These are phyloP conservation scores for Chaetothyriales sp. DNA, from an alignment of 2,329 filamentous ascomycete genomes.

Conservation along the genomic window DNA sequence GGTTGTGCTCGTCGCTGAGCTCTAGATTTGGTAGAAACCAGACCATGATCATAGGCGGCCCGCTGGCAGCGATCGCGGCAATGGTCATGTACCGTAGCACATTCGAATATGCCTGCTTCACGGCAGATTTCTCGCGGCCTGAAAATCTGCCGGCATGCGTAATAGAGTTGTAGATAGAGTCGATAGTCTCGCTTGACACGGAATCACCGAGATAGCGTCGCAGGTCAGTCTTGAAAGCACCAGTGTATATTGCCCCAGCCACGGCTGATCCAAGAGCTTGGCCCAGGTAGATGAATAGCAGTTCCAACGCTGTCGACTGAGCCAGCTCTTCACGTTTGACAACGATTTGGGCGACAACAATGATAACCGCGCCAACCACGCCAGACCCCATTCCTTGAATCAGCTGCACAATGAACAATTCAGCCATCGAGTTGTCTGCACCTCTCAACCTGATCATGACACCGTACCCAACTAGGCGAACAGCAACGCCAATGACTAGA, in stretches of 20 bases:
- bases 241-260: conserved; percentile 39
- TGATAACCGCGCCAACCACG: conserved; percentile 30
- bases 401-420: conserved; percentile 36
- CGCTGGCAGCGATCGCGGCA: conserved; percentile 21
- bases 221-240: conserved; percentile 25
- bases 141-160: conserved; percentile 31
- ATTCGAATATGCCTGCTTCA: conserved; percentile 29
- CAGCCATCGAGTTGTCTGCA: conserved; percentile 29
- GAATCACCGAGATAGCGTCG: conserved; percentile 4
- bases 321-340: conserved; percentile 35
- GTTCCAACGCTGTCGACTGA: conserved; percentile 35
- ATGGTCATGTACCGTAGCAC: conserved; percentile 23
- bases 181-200: conserved; percentile 24
- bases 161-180: conserved; percentile 34
- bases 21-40: conserved; percentile 20
- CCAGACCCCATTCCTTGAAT: conserved; percentile 38
- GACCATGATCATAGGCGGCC: conserved; percentile 18
- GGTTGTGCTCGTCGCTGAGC: conserved; percentile 10
- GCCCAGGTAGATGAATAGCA: conserved; percentile 31
- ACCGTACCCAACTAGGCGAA: conserved; percentile 37
- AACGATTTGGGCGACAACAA: conserved; percentile 34
- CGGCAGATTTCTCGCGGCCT: conserved; percentile 27
- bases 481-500: conserved; percentile 26
- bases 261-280: conserved; percentile 27
- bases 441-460: conserved; percentile 38